These are phyloP conservation scores for Gaultheria prostrata DNA, from an alignment of 148 eudicot species.

Conservation along the genomic window DNA sequence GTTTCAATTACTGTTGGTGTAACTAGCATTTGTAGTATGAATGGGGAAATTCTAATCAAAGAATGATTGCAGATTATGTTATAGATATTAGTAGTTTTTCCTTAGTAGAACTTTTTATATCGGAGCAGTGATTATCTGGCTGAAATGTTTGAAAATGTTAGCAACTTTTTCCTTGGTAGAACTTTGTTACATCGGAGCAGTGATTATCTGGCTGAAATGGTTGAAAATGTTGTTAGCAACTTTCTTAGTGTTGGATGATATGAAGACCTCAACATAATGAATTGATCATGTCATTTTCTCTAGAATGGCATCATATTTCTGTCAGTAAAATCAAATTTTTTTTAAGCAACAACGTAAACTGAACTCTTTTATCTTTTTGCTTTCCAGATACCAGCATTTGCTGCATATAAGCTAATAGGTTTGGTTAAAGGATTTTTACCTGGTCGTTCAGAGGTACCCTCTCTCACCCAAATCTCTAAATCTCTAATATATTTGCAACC, in stretches of 20 bases:
- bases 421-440: constrained; percentile 67
- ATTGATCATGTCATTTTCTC: background rate
- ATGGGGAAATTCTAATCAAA: too few species aligned
- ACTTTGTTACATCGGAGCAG: background rate
- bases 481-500: background rate
- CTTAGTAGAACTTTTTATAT: background rate
- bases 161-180: background rate
- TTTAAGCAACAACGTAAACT: background rate
- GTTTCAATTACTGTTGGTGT: background rate
- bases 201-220: background rate
- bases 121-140: background rate
- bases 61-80: background rate
- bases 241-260: background rate
- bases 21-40: background rate
- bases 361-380: constrained; percentile 12
- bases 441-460: constrained; percentile 63
- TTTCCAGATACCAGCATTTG: constrained; percentile 82
- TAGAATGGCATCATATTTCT: background rate
- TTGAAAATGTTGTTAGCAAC: background rate
- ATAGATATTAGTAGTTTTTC: background rate
- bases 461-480: background rate
- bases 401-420: constrained; percentile 57
- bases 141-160: too few species aligned
- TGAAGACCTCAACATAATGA: too few species aligned
- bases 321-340: background rate